Base-by-base conservation (phyloP, 2,329 filamentous ascomycete genomes). In the Colletotrichum tropicale region DNA sequence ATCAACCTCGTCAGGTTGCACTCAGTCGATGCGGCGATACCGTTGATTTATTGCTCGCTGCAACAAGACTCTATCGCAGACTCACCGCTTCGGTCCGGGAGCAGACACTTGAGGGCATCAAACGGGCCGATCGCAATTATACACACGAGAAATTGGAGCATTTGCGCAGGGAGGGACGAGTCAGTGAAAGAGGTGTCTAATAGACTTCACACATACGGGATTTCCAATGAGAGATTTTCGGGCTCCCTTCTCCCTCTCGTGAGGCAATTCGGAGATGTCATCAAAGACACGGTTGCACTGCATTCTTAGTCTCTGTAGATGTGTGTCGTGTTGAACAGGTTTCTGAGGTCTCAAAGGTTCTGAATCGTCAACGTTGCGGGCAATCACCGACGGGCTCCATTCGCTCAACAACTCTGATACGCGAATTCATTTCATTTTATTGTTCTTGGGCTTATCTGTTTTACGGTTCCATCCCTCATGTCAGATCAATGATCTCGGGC, bases 401-500 rank as follows among this genome's bases (percentile, higher is more conserved):
- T 21, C n/a, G 21, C 43, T 48, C n/a, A 21, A 48, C n/a, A 48
- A 48, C 5, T 48, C 18, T 48, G 43, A 48, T 48, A 48, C 43
- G 43, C 43, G 43, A 10, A 21, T 48, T 48, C 43, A 48, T 48
- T 48, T 48, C 43, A 48, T 48, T 48, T 48, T n/a, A 48, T 21
- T 21, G n/a, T 48, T 48, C 43, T 48, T 48, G 6, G n/a, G 10
- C 43, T 48, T 7, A 21, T 48, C 5, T 48, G 10, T 3, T 6
- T 48, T 3, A 6, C 43, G 18, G 10, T 48, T 13, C 6, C n/a
- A 48, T 36, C 34, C 10, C 13, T 66, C 28, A 74, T 58, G 72
- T 67, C n/a, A 73, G n/a, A 13, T 73, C 62, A 30, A 75, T 75
- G 18, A 68, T n/a, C 7, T 68, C 73, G 13, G 52, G n/a, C 62